Conservation (phyloP, 2,329 filamentous ascomycete genomes). For the Diaporthe vaccinii region DNA sequence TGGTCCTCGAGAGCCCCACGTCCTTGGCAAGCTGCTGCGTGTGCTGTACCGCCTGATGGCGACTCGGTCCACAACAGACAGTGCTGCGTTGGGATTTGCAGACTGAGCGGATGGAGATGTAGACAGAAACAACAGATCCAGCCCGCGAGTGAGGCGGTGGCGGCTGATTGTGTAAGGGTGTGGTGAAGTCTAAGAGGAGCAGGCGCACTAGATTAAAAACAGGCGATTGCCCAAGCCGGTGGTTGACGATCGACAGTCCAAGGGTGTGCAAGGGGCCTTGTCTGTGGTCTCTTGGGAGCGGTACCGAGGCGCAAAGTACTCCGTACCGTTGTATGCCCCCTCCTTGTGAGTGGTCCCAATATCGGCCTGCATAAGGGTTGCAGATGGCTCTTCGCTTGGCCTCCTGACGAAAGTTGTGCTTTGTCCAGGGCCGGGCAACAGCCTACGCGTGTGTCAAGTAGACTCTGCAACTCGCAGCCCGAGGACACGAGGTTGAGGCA, state of each 20-base stretch:
- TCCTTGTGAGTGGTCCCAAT: conserved; percentile 19
- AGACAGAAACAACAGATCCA: conserved; percentile 6
- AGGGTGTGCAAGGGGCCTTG: conserved; percentile 11
- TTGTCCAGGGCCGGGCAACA: background rate
- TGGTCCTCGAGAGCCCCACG: conserved; percentile 19
- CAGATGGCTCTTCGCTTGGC: conserved; percentile 25
- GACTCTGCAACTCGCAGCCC: background rate
- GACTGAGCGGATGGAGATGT: background rate
- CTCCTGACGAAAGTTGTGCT: background rate
- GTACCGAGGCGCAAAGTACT: conserved; percentile 27
- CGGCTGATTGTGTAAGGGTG: conserved; percentile 26
- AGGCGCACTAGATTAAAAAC: conserved; percentile 26
- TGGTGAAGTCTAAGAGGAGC: conserved; percentile 17
- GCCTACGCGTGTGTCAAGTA: conserved; percentile 7
- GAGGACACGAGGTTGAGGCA: background rate
- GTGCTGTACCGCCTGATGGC: conserved; percentile 2
- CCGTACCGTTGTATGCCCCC: conserved; percentile 10
- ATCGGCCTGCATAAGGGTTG: conserved; percentile 35
- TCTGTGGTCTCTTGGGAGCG: conserved; percentile 11
- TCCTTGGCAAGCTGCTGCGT: conserved; percentile 4
- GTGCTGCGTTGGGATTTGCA: background rate
- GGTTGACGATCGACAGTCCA: conserved; percentile 21
- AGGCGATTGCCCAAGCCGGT: conserved; percentile 29
- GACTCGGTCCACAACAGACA: conserved; percentile 8
- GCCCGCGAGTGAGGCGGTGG: conserved; percentile 26